These are phyloP conservation scores for Lodderomyces orthopsilosis DNA, from an alignment of 1,139 yeast genomes.

Conservation along the genomic window DNA sequence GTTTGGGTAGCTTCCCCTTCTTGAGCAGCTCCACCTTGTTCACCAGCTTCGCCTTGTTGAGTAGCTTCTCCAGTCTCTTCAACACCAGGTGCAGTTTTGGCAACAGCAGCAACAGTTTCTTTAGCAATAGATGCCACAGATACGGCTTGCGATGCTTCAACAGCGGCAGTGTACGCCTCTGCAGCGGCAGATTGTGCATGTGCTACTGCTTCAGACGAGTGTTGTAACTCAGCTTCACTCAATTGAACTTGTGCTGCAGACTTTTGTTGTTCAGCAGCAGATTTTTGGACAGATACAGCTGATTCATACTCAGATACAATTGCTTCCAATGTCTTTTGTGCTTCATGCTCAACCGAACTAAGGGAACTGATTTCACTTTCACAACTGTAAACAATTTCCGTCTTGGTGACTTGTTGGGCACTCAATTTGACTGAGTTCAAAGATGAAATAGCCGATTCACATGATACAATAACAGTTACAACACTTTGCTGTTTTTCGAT, in stretches of 20 bases:
- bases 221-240: slow-evolving; percentile 10
- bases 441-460: slow-evolving; percentile 14
- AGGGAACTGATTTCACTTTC: slow-evolving; percentile 9
- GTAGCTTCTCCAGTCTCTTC: slow-evolving; percentile 2
- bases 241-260: slow-evolving; percentile 12
- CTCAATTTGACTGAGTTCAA: slow-evolving; percentile 12
- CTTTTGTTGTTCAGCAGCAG: slow-evolving; percentile 8
- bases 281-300: slow-evolving; percentile 8
- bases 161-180: slow-evolving; percentile 10
- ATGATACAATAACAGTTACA: slow-evolving; percentile 11
- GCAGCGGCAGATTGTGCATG: slow-evolving; percentile 9
- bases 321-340: slow-evolving; percentile 8
- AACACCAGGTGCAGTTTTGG: background rate
- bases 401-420: slow-evolving; percentile 9
- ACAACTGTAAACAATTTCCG: slow-evolving; percentile 9
- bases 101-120: slow-evolving; percentile 6
- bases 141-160: slow-evolving; percentile 8
- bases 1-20: background rate
- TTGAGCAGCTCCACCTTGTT: background rate
- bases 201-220: slow-evolving; percentile 8
- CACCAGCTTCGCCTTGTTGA: background rate
- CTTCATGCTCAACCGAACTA: slow-evolving; percentile 8
- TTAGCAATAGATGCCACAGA: slow-evolving; percentile 3
- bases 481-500: slow-evolving; percentile 9
- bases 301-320: slow-evolving; percentile 7